A percentile compares a stretch with the other conserved stretches of the same genome.
Conservation (phyloP, 2,329 filamentous ascomycete species). For the Talaromyces sp. region DNA sequence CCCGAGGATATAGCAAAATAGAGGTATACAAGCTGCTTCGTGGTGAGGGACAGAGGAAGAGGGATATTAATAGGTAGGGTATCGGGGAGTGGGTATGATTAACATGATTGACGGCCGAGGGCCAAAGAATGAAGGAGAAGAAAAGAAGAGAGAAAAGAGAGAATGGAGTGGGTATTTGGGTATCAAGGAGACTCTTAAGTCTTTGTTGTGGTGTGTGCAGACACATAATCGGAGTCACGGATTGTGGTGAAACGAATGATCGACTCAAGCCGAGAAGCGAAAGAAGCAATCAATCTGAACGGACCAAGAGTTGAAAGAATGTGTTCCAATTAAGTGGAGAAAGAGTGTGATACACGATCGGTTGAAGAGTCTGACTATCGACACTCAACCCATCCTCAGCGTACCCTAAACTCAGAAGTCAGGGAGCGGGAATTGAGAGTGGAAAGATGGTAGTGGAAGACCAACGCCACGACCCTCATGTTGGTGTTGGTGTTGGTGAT, state of each 20-base stretch:
- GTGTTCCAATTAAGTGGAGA: neutral
- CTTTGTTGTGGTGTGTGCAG: neutral
- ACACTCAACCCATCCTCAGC: neutral
- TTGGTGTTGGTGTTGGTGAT: neutral
- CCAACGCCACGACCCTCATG: neutral
- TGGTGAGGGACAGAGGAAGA: neutral
- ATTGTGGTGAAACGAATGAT: neutral
- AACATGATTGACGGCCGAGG: neutral
- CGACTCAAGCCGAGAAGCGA: neutral
- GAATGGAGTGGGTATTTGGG: neutral
- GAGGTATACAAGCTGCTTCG: neutral
- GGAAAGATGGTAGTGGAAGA: neutral
- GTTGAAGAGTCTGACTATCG: neutral
- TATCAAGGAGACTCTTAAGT: too few species aligned
- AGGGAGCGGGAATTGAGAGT: neutral
- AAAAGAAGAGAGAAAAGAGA: neutral
- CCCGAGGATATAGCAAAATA: neutral
- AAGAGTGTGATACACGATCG: neutral
- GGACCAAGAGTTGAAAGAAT: neutral
- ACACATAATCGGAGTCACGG: neutral
- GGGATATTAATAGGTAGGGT: neutral
- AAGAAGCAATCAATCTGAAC: neutral
- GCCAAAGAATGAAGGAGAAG: neutral
- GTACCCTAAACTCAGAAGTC: neutral
- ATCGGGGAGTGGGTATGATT: neutral